phyloP scores from a whole-genome alignment of 371 early-diverging fungal genomes.

The Dentiscutata heterogama region DNA sequence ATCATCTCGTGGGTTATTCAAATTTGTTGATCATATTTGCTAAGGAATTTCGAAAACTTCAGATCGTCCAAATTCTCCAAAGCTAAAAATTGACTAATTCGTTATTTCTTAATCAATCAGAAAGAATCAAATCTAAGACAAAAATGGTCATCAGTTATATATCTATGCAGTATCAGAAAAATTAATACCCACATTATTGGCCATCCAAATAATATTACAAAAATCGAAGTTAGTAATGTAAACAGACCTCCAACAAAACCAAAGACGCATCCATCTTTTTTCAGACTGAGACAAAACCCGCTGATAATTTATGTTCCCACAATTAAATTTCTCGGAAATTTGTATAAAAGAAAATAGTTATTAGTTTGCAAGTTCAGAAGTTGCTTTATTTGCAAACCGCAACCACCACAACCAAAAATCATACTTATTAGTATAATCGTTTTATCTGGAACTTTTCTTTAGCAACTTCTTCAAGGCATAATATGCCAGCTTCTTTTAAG shows the following conservation, averaged over 20 bases:
- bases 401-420: conserved; percentile 1
- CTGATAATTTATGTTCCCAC: conserved; percentile 13
- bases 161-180: neutral
- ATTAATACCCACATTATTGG: neutral
- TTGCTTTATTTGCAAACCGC: conserved; percentile 8
- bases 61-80: no score
- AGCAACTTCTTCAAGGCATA: neutral
- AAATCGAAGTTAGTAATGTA: no score
- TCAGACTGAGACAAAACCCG: neutral
- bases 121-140: neutral
- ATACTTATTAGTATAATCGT: conserved; percentile 5
- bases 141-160: conserved; percentile 6
- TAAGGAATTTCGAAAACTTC: no score
- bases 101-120: no score
- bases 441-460: neutral
- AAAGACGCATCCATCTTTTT: neutral
- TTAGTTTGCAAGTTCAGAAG: conserved; percentile 33
- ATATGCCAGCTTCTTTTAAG: conserved; percentile 15
- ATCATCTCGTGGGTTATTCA: no score
- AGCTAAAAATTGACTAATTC: no score
- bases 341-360: conserved; percentile 18
- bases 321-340: conserved; percentile 25
- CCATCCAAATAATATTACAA: neutral
- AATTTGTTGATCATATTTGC: no score
- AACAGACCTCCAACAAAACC: no score